Evolutionary conservation across 2,329 filamentous ascomycete species (phyloP), one percentile per base, ranked within the genome.

Genomic region (Claviceps africana): DNA sequence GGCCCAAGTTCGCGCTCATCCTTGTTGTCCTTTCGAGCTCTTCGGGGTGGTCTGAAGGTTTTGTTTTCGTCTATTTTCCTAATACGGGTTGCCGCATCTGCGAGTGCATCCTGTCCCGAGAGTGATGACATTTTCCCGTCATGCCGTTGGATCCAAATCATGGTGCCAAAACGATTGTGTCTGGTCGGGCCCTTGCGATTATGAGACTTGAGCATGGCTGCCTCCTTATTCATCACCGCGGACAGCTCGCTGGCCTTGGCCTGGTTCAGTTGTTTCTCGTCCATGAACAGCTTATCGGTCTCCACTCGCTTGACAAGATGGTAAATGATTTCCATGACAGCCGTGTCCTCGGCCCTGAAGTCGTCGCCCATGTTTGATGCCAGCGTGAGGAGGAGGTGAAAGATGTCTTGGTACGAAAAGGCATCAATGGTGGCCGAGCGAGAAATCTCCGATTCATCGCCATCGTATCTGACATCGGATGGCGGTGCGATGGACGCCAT

Each of bases 341-440:
- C 77, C 2, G 91, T 82, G 63, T 97, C 91, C 59, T 97, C 88
- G 17, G 83, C 82, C 55, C 85, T 82, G 65, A 96, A 98, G 60
- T 97, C 91, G 42, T 96, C 89, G 35, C 87, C 88, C 72, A 96
- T 91, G 56, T 91, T 94, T 2, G 90, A 96, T 13, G 88, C 86
- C 47, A 98, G 73, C 0, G 89, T 95, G 50, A 97, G 72, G 22
- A 98, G 70, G 2, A 94, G 76, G 51, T 88, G 81, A 60, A 97
- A 86, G 22, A 95, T 86, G 65, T 96, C 90, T 66, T 98, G 93
- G 57, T 85, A 83, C 39, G 91, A 82, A 61, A 96, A 95, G 1
- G 87, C 85, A 60, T 94, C 86, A 55, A 97, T 90, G 0, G 88
- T 86, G 9, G 87, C 81, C 2, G 89, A 95, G 54, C 90, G 81